Evolutionary conservation across 345 rosid genomes (phyloP).

Genomic region (Brassica rapa): DNA sequence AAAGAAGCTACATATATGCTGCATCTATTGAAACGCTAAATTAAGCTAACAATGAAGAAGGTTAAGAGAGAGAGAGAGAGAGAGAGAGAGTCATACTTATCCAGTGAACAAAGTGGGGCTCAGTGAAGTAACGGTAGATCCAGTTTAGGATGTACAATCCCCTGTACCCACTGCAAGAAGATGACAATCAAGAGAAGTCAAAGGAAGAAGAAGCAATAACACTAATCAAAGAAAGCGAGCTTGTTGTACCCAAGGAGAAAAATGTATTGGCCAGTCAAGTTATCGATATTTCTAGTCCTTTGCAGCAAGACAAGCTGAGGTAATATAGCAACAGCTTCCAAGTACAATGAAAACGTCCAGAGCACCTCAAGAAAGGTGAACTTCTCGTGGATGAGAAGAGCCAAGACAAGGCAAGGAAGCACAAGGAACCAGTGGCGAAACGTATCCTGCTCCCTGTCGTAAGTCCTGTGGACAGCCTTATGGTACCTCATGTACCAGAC

Average conservation of each 20-base stretch:
- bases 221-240: neutral
- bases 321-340: conserved; percentile 82
- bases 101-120: conserved; percentile 64
- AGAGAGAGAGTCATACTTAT: conserved; percentile 55
- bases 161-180: conserved; percentile 63
- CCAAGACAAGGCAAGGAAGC: conserved; percentile 70
- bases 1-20: neutral
- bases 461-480: conserved; percentile 70
- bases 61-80: neutral
- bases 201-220: neutral
- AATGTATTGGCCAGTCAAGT: conserved; percentile 74
- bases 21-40: neutral
- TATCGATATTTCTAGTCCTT: conserved; percentile 78
- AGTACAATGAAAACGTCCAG: conserved; percentile 73
- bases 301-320: conserved; percentile 81
- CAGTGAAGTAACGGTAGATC: conserved; percentile 76
- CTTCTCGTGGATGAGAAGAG: conserved; percentile 64
- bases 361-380: conserved; percentile 74
- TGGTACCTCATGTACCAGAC: conserved; percentile 85
- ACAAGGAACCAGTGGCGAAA: conserved; percentile 66
- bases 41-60: neutral
- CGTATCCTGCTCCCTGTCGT: conserved; percentile 74
- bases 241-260: conserved; percentile 71
- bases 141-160: conserved; percentile 72
- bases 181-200: neutral